Evolutionary conservation across 2,329 filamentous ascomycete species (phyloP), one percentile per base, ranked within the genome.

Genomic region (Fusarium sterilihyphosum): DNA sequence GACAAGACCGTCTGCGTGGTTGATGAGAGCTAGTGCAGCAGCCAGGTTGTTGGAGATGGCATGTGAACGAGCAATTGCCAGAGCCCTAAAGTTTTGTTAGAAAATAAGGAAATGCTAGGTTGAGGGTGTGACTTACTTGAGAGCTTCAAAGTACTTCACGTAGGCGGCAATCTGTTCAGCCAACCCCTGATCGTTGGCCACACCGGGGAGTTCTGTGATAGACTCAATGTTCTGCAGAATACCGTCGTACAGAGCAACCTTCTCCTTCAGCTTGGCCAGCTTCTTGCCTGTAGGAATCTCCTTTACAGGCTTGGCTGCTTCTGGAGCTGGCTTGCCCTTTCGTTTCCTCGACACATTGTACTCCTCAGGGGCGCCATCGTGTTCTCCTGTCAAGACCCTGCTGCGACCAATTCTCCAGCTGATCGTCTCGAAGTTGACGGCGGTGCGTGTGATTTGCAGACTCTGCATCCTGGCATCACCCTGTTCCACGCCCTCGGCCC

Each of bases 341-440:
- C 90, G 90, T 71, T 89, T 88, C 71, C 85, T 86, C 50, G 83
- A 84, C 6, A 82, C 82, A 8, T 83, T 85, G 66, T 87, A 88
- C 24, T 88, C 86, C 26, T 89, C 82, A 22, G 88, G 82, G 22
- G 94, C 88, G 7, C 96, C 96, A 77, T 98, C 96, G 62, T 93
- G 88, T 12, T 89, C 85, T n/a, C 96, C 95, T 59, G 94, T 94
- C 71, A 99, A 85, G 1, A 98, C 92, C 61, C 96, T 89, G 82
- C 99, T 98, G 54, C 96, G 92, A 33, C 96, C 96, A 73, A 98
- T 94, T 81, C 96, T 90, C 95, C 95, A 98, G 80, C 94, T 95
- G 65, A 99, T 93, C 83, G 98, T 91, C 75, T 94, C 94, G 82
- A 97, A 98, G 82, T 96, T 97, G 65, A 98, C 94, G 4, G 96